Conservation (phyloP, 2,329 filamentous ascomycete genomes). For the Dactylonectria macrodidyma region DNA sequence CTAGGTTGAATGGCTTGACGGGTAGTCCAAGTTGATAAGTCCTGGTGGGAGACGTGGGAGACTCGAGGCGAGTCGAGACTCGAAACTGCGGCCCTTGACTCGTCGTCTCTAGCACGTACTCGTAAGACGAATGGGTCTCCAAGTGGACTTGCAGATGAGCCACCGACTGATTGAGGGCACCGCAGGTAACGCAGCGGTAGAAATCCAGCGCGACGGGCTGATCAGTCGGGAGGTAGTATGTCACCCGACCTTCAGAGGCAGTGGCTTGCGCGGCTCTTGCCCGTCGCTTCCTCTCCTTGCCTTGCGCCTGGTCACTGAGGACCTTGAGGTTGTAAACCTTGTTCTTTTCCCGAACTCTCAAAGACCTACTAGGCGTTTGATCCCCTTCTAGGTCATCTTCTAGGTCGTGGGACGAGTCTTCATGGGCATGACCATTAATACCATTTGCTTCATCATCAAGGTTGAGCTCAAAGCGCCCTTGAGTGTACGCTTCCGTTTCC, state of each 20-base stretch:
- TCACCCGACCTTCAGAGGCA: constrained; percentile 60
- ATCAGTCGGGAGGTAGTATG: constrained; percentile 61
- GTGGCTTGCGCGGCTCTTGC: constrained; percentile 44
- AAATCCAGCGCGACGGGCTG: constrained; percentile 62
- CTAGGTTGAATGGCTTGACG: constrained; percentile 61
- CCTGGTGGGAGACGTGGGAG: constrained; percentile 51
- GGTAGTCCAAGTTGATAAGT: constrained; percentile 61
- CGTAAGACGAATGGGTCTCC: constrained; percentile 62
- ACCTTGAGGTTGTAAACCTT: constrained; percentile 73
- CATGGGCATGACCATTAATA: constrained; percentile 39
- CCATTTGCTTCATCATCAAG: constrained; percentile 37
- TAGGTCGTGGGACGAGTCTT: constrained; percentile 55
- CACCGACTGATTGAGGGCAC: constrained; percentile 62
- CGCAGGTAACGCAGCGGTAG: constrained; percentile 68
- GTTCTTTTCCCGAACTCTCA: constrained; percentile 63
- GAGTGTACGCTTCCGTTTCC: constrained; percentile 46
- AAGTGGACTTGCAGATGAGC: constrained; percentile 65
- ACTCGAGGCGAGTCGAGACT: constrained; percentile 53
- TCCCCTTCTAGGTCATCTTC: constrained; percentile 64
- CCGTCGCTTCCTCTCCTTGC: constrained; percentile 63
- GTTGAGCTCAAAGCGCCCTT: constrained; percentile 42
- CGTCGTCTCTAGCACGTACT: constrained; percentile 56
- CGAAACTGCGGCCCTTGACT: constrained; percentile 57
- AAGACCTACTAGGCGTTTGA: constrained; percentile 66
- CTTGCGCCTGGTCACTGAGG: constrained; percentile 70